These are phyloP conservation scores for Barnettozyma hawaiiensis DNA, from an alignment of 1,139 yeast species.

Conservation along the genomic window DNA sequence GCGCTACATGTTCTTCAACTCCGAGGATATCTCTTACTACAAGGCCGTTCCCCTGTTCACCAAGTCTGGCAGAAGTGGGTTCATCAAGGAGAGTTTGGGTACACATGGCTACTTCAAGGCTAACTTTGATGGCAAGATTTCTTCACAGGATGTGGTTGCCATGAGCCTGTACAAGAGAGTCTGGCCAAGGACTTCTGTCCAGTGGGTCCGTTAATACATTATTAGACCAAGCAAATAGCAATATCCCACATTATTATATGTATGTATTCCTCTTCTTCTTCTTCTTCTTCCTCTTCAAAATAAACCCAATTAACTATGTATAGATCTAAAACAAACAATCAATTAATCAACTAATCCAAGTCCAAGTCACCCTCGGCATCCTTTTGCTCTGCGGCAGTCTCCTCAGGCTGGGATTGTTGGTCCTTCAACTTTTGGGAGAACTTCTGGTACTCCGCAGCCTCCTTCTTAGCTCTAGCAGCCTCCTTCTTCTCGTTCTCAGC, in stretches of 20 bases:
- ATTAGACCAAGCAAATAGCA: too few species aligned
- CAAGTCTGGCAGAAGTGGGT: constrained; percentile 87
- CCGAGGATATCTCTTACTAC: constrained; percentile 85
- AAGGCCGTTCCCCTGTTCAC: constrained; percentile 91
- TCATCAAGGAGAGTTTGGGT: constrained; percentile 91
- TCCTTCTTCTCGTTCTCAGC: constrained; percentile 95
- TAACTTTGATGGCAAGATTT: constrained; percentile 83
- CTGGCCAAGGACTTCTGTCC: constrained; percentile 63
- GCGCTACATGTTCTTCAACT: constrained; percentile 95
- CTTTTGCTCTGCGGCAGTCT: constrained; percentile 31
- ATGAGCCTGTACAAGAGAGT: constrained; percentile 92
- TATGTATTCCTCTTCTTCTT: not conserved
- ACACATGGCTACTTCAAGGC: constrained; percentile 98
- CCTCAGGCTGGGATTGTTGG: constrained; percentile 48
- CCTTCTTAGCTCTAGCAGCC: constrained; percentile 80
- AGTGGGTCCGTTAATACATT: constrained; percentile 25
- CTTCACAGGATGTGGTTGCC: constrained; percentile 89
- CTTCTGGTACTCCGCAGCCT: constrained; percentile 80
- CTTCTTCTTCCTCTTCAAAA: too few species aligned
- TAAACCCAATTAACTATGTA: constrained; percentile 2
- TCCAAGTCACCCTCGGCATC: constrained; percentile 41
- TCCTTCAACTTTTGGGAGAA: constrained; percentile 91
- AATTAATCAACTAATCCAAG: constrained; percentile 17
- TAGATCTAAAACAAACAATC: not conserved
- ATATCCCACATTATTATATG: too few species aligned